Conservation (phyloP, 2,329 filamentous ascomycete species). For the Mycogone perniciosa region DNA sequence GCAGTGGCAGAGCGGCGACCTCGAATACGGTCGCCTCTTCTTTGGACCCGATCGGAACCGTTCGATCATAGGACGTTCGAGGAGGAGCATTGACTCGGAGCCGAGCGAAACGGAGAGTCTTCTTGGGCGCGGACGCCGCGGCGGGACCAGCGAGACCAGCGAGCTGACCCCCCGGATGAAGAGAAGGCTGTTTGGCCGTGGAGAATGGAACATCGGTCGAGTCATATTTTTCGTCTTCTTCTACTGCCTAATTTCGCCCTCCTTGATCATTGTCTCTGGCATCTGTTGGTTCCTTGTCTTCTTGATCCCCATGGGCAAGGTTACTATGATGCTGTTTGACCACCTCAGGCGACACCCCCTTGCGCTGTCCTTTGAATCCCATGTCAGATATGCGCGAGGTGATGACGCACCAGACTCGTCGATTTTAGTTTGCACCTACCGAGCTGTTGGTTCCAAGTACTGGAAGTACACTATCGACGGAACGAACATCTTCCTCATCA, state of each 20-base stretch:
- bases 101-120: constrained; percentile 84
- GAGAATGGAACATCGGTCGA: constrained; percentile 89
- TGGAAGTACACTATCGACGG: constrained; percentile 99
- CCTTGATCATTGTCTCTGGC: constrained; percentile 75
- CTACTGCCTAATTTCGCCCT: constrained; percentile 83
- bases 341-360: constrained; percentile 90
- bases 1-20: constrained; percentile 95
- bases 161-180: constrained; percentile 49
- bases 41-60: constrained; percentile 77
- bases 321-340: constrained; percentile 81
- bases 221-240: constrained; percentile 97
- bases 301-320: constrained; percentile 97
- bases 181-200: constrained; percentile 85
- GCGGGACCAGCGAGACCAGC: constrained; percentile 38
- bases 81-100: constrained; percentile 81
- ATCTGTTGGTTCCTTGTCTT: constrained; percentile 97
- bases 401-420: constrained; percentile 70
- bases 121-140: constrained; percentile 56
- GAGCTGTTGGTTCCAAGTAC: constrained; percentile 88
- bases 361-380: constrained; percentile 87
- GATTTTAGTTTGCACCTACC: constrained; percentile 92
- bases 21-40: constrained; percentile 92
- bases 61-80: constrained; percentile 77
- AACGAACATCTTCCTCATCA: constrained; percentile 98
- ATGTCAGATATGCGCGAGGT: constrained; percentile 66